phyloP scores from a whole-genome alignment of 345 rosid genomes.

The Mangifera indica region DNA sequence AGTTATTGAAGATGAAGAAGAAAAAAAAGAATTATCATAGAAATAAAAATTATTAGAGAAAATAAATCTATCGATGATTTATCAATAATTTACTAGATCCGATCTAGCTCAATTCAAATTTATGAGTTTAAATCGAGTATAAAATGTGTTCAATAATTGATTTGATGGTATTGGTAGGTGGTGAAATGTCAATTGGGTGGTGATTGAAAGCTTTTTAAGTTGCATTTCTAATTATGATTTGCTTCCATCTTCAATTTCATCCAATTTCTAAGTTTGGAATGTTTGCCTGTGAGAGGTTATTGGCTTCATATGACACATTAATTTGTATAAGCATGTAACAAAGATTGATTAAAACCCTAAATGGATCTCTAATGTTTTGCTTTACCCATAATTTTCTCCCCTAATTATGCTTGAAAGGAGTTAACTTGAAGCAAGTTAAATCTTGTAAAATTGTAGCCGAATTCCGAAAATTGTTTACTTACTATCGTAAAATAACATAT shows the following conservation, averaged over 20 bases:
- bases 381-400: not conserved
- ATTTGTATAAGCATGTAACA: not conserved
- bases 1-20: no score
- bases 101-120: no score
- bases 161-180: constrained; percentile 6
- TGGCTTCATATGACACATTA: not conserved
- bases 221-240: not conserved
- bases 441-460: not conserved
- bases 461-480: not conserved
- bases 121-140: no score
- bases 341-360: not conserved
- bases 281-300: not conserved
- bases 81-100: no score
- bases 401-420: not conserved
- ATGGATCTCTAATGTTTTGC: not conserved
- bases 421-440: not conserved
- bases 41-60: no score
- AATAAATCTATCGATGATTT: no score
- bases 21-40: no score
- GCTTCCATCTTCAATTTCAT: not conserved
- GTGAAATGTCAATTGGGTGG: not conserved
- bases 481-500: no score
- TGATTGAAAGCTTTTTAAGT: constrained; percentile 2
- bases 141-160: no score
- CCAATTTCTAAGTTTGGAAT: not conserved